These are phyloP conservation scores for Noccaea caerulescens DNA, from an alignment of 345 rosid species.

Conservation along the genomic window DNA sequence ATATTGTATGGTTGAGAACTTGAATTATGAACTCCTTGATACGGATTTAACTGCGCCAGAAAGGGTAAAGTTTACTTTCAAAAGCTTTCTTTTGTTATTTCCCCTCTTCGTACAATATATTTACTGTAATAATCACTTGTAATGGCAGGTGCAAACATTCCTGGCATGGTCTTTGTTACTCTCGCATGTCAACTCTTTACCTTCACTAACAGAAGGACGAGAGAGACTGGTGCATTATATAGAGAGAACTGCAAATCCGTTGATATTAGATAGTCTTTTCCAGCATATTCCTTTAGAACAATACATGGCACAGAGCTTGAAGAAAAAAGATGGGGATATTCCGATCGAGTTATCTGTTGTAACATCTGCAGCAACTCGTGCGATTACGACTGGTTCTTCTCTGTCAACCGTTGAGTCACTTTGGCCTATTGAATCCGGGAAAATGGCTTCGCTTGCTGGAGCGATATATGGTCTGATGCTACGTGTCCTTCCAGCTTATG, in stretches of 20 bases:
- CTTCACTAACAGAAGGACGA: conserved; percentile 64
- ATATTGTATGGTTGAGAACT: conserved; percentile 66
- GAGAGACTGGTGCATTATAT: conserved; percentile 80
- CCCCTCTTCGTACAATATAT: conserved; percentile 1
- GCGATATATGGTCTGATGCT: conserved; percentile 88
- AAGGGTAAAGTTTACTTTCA: conserved; percentile 61
- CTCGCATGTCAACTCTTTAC: conserved; percentile 72
- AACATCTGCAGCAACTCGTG: conserved; percentile 68
- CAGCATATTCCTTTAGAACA: conserved; percentile 83
- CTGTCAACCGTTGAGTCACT: conserved; percentile 73
- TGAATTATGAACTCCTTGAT: conserved; percentile 69
- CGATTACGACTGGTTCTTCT: conserved; percentile 69
- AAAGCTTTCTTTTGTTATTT: conserved; percentile 18
- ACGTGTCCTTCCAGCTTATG: conserved; percentile 88
- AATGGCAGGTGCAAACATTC: conserved; percentile 71
- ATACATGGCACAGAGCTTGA: conserved; percentile 57
- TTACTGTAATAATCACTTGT: conserved; percentile 32
- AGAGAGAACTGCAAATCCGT: conserved; percentile 62
- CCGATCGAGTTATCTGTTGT: conserved; percentile 62
- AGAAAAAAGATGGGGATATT: conserved; percentile 73
- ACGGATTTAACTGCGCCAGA: conserved; percentile 66
- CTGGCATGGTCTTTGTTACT: conserved; percentile 90
- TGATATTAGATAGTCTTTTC: conserved; percentile 83
- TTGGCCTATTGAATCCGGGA: conserved; percentile 72
- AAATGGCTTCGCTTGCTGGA: conserved; percentile 83